Evolutionary conservation across 1,284 basidiomycete genomes (phyloP), one percentile per base, ranked within the genome.

Genomic region (Cryptococcus sp.): DNA sequence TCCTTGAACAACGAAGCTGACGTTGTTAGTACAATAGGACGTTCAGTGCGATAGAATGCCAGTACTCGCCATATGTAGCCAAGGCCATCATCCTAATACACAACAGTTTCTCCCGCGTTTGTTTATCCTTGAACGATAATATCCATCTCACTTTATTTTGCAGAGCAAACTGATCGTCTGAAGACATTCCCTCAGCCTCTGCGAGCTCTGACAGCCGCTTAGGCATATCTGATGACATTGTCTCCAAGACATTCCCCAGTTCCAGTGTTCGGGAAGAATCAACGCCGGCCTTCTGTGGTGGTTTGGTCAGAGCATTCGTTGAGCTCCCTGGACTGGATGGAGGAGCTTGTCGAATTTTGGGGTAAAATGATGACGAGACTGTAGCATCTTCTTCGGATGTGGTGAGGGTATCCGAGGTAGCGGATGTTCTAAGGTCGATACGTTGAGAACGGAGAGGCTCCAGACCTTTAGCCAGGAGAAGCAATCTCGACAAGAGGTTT

Each of bases 151-250:
- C 88, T 56, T 89, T 88, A 76, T 90, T 92, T 61, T 96, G 81
- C 4, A 97, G 80, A 68, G 93, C 90, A 67, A 93, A 94, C 66
- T 88, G 90, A 75, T 95, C 91, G 44, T 86, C 84, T 30, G 87
- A 83, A 11, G 92, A 88, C 42, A 98, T 82, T 38, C 82, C 78
- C 69, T 90, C 81, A n/a, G 78, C 78, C 64, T 89, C 85, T 58
- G 89, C 80, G 31, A 84, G 78, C 61, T 91, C 87, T 23, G 85
- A 84, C 32, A 97, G 80, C 47, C 93, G 81, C 58, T 86, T 83
- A 14, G 32, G 32, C 31, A 49, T 30, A 10, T 31, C 42, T 13
- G 44, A 8, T 35, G 31, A 13, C n/a, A 13, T 38, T 36, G 37
- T 34, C 14, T 15, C 23, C 5, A 37, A 30, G 2, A 59, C 30